Conservation (phyloP, 768 basidiomycete genomes). For the Hortiboletus flavorubellus region DNA sequence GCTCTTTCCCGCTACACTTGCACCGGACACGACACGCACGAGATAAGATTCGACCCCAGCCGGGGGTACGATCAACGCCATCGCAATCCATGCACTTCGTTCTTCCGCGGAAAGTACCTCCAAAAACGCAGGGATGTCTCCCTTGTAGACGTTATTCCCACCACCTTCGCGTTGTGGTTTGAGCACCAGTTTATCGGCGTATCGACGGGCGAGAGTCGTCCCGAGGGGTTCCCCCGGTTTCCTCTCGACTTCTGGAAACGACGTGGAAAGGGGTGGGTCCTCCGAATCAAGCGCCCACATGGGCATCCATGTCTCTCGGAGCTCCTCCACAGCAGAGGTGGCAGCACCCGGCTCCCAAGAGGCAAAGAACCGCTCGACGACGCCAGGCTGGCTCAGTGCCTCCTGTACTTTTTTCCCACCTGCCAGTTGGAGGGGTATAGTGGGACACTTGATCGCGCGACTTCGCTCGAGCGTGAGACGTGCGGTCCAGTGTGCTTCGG, state of each 20-base stretch:
- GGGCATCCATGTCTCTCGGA: conserved; percentile 79
- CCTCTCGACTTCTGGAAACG: neutral
- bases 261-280: neutral
- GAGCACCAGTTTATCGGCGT: conserved; percentile 65
- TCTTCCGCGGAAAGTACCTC: conserved; percentile 56
- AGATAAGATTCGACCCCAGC: conserved; percentile 66
- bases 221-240: conserved; percentile 19
- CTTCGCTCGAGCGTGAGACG: conserved; percentile 80
- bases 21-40: conserved; percentile 56
- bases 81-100: conserved; percentile 89
- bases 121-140: conserved; percentile 75
- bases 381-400: conserved; percentile 67
- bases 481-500: conserved; percentile 59
- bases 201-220: conserved; percentile 16
- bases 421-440: conserved; percentile 87
- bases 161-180: conserved; percentile 99
- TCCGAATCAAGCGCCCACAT: conserved; percentile 73
- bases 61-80: conserved; percentile 88
- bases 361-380: conserved; percentile 72
- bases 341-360: conserved; percentile 24
- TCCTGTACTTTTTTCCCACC: conserved; percentile 97
- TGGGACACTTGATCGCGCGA: conserved; percentile 89
- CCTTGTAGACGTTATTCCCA: conserved; percentile 92
- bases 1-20: neutral
- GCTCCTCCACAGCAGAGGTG: conserved; percentile 36